Conservation (phyloP, 768 basidiomycete species). For the Mycena epipterygia region DNA sequence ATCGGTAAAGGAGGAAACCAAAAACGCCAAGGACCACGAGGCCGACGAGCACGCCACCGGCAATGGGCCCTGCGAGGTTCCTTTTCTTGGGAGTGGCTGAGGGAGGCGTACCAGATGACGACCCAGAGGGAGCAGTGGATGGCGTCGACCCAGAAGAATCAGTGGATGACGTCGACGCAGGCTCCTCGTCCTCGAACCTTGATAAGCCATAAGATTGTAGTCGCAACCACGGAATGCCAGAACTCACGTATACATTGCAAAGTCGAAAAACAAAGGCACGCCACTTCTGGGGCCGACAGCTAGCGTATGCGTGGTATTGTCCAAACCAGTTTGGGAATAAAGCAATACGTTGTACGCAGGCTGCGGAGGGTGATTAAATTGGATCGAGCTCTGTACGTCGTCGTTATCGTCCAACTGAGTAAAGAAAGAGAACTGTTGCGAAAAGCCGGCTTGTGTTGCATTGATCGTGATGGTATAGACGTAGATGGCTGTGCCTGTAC, state of each 20-base stretch:
- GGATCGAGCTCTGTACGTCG: not conserved
- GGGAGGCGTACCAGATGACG: constrained; percentile 10
- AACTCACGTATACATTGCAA: constrained; percentile 26
- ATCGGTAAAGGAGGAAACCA: constrained; percentile 15
- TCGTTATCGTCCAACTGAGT: no score
- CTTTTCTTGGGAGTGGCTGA: constrained; percentile 8
- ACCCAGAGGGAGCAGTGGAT: constrained; percentile 15
- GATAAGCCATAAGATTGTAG: constrained; percentile 7
- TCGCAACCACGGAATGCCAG: not conserved
- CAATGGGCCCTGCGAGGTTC: constrained; percentile 24
- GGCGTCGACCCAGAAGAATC: no score
- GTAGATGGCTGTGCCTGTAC: no score
- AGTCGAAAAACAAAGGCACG: constrained; percentile 20
- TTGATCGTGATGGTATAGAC: no score
- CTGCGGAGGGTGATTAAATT: constrained; percentile 14
- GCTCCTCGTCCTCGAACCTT: constrained; percentile 12
- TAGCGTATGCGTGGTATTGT: constrained; percentile 18
- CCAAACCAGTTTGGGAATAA: constrained; percentile 24
- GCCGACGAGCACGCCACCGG: constrained; percentile 20
- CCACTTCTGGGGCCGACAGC: constrained; percentile 4
- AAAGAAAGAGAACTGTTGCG: no score
- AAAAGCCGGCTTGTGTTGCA: no score
- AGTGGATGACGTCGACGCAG: constrained; percentile 13
- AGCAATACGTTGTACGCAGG: constrained; percentile 14
- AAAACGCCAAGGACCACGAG: constrained; percentile 18